These are phyloP conservation scores for Uronychia setigera DNA, from an alignment of 73 alveolate species.

Conservation along the genomic window DNA sequence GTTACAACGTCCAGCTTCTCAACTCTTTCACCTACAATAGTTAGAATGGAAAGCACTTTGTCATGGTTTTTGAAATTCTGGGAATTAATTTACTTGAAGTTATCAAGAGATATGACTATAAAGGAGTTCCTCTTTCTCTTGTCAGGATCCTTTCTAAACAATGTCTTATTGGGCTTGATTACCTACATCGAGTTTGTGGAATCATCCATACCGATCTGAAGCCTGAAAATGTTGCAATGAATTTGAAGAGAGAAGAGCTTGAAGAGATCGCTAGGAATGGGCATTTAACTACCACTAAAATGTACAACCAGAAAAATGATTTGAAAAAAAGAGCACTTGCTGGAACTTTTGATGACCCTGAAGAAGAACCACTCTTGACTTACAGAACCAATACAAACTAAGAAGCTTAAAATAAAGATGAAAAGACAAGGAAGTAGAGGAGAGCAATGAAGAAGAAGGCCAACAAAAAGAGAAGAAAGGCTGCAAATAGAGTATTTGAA, in stretches of 20 bases:
- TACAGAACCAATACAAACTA: not conserved
- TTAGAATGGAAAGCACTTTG: conserved; percentile 88
- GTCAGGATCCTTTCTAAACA: conserved; percentile 87
- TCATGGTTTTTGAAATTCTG: conserved; percentile 98
- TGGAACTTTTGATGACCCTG: not conserved
- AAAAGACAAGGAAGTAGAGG: not conserved
- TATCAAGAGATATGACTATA: conserved; percentile 80
- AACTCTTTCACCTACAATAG: conserved; percentile 90
- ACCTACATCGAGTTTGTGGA: conserved; percentile 93
- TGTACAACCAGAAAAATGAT: not conserved
- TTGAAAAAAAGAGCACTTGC: not conserved
- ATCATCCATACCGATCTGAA: conserved; percentile 95
- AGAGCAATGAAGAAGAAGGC: conserved; percentile 40
- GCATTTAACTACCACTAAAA: conserved; percentile 53
- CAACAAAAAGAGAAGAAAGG: conserved; percentile 60
- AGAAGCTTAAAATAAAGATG: too few relatives aligned
- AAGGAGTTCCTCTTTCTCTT: conserved; percentile 81
- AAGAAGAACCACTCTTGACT: not conserved
- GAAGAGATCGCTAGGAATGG: conserved; percentile 75
- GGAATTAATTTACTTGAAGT: conserved; percentile 96
- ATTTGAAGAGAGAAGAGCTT: conserved; percentile 75
- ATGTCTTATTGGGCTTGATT: conserved; percentile 96
- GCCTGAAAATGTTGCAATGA: conserved; percentile 84
- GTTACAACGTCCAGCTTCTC: conserved; percentile 79
- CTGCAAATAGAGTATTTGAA: conserved; percentile 39